Evolutionary conservation across 2,329 filamentous ascomycete genomes (phyloP).

Genomic region (Coleophoma eucalyptorum): DNA sequence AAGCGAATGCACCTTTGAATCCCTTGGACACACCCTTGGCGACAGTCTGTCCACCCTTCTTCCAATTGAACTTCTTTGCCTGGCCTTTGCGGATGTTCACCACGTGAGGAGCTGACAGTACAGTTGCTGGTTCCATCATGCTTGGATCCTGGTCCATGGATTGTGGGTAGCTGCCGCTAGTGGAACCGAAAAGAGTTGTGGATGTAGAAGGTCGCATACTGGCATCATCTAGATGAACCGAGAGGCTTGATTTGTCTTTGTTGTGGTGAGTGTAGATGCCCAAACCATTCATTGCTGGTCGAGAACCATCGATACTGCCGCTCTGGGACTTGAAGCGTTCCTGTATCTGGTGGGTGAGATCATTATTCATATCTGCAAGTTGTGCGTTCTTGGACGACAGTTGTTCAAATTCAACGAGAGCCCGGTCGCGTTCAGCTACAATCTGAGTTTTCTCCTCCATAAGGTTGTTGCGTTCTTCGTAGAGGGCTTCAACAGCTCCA

Average conservation of each 20-base stretch:
- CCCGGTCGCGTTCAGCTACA: constrained; percentile 84
- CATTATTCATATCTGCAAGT: constrained; percentile 91
- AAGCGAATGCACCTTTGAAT: constrained; percentile 80
- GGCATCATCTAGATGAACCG: constrained; percentile 24
- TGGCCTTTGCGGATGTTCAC: constrained; percentile 94
- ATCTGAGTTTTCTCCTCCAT: constrained; percentile 82
- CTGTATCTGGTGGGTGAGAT: constrained; percentile 91
- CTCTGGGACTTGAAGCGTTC: constrained; percentile 83
- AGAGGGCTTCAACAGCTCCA: constrained; percentile 53
- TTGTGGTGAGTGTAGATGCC: constrained; percentile 55
- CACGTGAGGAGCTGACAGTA: constrained; percentile 67
- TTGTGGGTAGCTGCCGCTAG: constrained; percentile 22
- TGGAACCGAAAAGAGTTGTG: constrained; percentile 27
- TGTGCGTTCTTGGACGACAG: constrained; percentile 92
- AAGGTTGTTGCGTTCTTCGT: constrained; percentile 73
- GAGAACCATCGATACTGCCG: constrained; percentile 38
- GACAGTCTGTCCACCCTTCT: constrained; percentile 90
- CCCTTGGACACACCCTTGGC: constrained; percentile 94
- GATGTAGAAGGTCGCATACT: constrained; percentile 36
- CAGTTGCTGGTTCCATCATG: constrained; percentile 26
- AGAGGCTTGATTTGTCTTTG: constrained; percentile 41
- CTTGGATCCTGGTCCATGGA: constrained; percentile 27
- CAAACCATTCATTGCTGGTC: constrained; percentile 49
- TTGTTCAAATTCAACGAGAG: constrained; percentile 92
- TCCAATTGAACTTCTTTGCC: constrained; percentile 95